Evolutionary conservation across 2,329 filamentous ascomycete species (phyloP), one percentile per base, ranked within the genome.

Genomic region (Pseudogymnoascus sp.): DNA sequence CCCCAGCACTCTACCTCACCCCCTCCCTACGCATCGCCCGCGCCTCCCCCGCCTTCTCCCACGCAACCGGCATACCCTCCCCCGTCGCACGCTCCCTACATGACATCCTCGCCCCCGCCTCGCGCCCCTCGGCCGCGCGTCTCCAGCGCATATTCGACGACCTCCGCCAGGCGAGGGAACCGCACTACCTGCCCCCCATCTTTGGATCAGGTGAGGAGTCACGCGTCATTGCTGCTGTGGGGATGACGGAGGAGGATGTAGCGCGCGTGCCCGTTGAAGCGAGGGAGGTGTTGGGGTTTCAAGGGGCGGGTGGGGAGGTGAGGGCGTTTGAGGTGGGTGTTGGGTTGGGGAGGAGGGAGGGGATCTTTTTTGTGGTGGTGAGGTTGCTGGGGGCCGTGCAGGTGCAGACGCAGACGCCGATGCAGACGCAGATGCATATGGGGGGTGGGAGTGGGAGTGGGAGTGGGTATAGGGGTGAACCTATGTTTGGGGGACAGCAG

Each of bases 171-270:
- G 75, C 77, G 33, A 76, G 79, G 66, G 83, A 74, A 58, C 84
- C 84, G 16, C 84, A 83, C 52, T 87, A 87, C 69, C 76, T 87
- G 19, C 84, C 85, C 3, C 85, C 85, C 1, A 87, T 87, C n/a
- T 79, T 84, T 64, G 79, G 77, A 38, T 80, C 79, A 65, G 74
- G 78, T 58, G 79, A 83, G 63, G 80, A 83, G 60, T 80, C 83
- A 23, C 76, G 80, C 25, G 78, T 84, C 14, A 80, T 86, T 33
- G 79, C 82, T 62, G 75, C 76, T 1, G 76, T 86, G 12, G 79
- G 81, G 0, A 84, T 87, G 67, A 75, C 74, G 9, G 66, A 75
- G 0, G 83, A 85, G 52, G 82, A 84, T 35, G 67, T 85, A 28
- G 75, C 77, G 14, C 79, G 79, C 49, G 81, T 82, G 62, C 72